Evolutionary conservation across 257 asterid genomes (phyloP).

Genomic region (Penstemon eatonii): DNA sequence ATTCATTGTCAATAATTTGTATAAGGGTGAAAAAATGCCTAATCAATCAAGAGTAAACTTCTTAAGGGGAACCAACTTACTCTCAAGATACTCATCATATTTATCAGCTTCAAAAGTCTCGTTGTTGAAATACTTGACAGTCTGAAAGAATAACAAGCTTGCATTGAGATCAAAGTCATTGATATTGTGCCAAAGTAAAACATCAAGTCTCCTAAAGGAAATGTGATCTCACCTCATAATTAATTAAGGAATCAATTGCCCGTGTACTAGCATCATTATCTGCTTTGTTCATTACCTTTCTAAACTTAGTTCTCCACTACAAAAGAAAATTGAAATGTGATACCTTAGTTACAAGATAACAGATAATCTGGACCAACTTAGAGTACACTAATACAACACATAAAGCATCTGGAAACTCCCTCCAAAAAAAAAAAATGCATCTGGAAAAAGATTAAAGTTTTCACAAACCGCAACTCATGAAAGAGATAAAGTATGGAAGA

Average conservation of each 20-base stretch:
- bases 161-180: constrained; percentile 9
- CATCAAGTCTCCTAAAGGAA: constrained; percentile 17
- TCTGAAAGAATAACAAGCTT: constrained; percentile 47
- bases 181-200: constrained; percentile 15
- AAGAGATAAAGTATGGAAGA: too few relatives aligned
- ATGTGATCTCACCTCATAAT: constrained; percentile 73
- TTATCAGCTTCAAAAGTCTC: constrained; percentile 86
- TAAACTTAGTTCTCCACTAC: constrained; percentile 98
- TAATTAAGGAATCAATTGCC: constrained; percentile 89
- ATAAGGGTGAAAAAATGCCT: constrained; percentile 4
- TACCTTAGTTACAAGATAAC: constrained; percentile 12
- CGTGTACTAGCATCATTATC: constrained; percentile 94
- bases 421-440: too few relatives aligned
- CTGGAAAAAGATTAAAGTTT: neutral
- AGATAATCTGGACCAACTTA: constrained; percentile 22
- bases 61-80: constrained; percentile 53
- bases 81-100: constrained; percentile 77
- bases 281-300: constrained; percentile 96
- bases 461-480: too few relatives aligned
- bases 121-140: constrained; percentile 95
- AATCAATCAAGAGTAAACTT: constrained; percentile 14
- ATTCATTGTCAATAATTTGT: constrained; percentile 7
- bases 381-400: neutral
- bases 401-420: constrained; percentile 5
- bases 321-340: constrained; percentile 30